Evolutionary conservation across 306 rosid species (phyloP), one percentile per base, ranked within the genome.

Genomic region (Medicago lupulina): DNA sequence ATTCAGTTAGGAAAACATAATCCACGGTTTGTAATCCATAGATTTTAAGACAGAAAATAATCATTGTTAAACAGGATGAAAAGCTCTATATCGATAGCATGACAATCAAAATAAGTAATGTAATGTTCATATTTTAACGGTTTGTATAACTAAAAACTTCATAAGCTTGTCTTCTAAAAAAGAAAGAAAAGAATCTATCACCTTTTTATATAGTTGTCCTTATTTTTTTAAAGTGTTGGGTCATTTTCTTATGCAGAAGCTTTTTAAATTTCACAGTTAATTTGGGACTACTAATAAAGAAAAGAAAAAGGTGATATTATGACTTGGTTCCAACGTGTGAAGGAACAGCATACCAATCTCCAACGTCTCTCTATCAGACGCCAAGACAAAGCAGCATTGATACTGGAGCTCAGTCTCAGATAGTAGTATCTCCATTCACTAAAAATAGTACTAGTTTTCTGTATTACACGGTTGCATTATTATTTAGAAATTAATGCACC

Each of bases 311-410:
- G 71, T 49, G 23, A 62, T 21, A 23, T 36, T 40, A 55, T 36
- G 79, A 76, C 19, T 61, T 34, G 71, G 72, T 36, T 59, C 74
- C 80, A 67, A 54, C 72, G 85, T 68, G 83, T 31, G 79, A 61
- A 34, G 70, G 74, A 75, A 31, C 65, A 59, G 54, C 73, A 25
- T 58, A 40, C 53, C 51, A 70, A 76, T 76, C 86, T 85, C 80
- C 71, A 82, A 83, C 82, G 89, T 76, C 88, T 79, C 83, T 85
- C 71, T 55, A 39, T 50, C 5, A 9, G 0, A 63, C 49, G 81
- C 67, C 47, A 80, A 74, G 66, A 73, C 78, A 77, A 74, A 74
- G 40, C 50, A 47, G 62, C 82, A 64, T 87, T 59, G 84, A 55
- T 74, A 62, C 15, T 5, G 39, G 81, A 41, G 73, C 72, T 16